Conservation (phyloP, 2,329 filamentous ascomycete species). For the Boeremia lycopersici region DNA sequence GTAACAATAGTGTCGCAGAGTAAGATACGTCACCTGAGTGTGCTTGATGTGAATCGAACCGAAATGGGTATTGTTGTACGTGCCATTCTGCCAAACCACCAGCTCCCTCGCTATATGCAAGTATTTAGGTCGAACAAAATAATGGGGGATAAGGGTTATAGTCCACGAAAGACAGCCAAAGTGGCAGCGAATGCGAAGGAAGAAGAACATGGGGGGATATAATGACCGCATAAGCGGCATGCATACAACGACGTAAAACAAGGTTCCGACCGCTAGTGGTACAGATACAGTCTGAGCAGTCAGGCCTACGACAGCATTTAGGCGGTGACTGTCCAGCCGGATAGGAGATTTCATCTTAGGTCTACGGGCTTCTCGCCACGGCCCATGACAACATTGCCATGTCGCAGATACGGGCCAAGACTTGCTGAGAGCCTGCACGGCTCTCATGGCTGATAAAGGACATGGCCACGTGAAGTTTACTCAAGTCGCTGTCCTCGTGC, state of each 20-base stretch:
- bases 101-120: conserved; percentile 20
- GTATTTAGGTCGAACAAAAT: conserved; percentile 9
- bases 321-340: not conserved
- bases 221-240: conserved; percentile 16
- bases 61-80: conserved; percentile 19
- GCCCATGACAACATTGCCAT: conserved; percentile 56
- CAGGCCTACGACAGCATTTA: not conserved
- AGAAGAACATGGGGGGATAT: conserved; percentile 18
- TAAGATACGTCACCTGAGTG: not conserved
- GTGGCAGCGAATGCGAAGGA: conserved; percentile 20
- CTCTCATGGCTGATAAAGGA: conserved; percentile 56
- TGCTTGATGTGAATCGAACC: conserved; percentile 5
- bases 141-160: conserved; percentile 5
- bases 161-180: conserved; percentile 11
- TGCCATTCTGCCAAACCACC: conserved; percentile 10
- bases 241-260: conserved; percentile 18
- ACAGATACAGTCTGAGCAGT: conserved; percentile 3
- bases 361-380: conserved; percentile 28
- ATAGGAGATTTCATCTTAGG: not conserved
- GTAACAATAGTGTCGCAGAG: not conserved
- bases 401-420: conserved; percentile 55
- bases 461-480: conserved; percentile 56
- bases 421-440: conserved; percentile 53
- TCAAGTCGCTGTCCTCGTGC: conserved; percentile 45
- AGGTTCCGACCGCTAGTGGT: conserved; percentile 12